Evolutionary conservation across 163 green algal species (phyloP), one percentile per base, ranked within the genome.

Genomic region (Chlamydomonas reinhardtii): DNA sequence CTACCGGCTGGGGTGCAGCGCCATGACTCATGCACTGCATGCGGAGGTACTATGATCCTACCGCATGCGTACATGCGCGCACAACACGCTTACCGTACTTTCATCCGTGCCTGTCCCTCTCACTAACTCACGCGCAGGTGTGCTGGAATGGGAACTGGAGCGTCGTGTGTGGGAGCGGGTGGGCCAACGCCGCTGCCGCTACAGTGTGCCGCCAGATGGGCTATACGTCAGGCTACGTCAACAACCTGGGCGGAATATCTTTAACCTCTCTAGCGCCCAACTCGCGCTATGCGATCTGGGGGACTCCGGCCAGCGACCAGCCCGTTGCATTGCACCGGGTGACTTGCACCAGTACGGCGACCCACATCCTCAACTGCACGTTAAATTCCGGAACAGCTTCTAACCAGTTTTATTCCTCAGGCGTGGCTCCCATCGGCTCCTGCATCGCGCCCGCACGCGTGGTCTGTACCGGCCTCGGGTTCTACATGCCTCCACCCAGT

Each of bases 121-220:
- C 37, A 52, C 14, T 27, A 9, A 52, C 15, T 29, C 54, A 15
- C 31, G 4, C 12, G 27, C 78, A 85, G 78, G 78, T 85, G 6
- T 85, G 78, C 43, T 8, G 37, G 31, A 77, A 85, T n/a, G 78
- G 78, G 8, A 52, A 77, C 6, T 85, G 78, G 78, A 48, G 66
- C 3, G 78, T 52, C 3, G 32, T 85, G 2, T 85, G 78, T 31
- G 68, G 20, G 0, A 54, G 48, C 24, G 32, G 32, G 8, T 72
- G 56, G 56, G 32, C 71, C 52, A 71, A n/a, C 48, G 70, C 4
- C 22, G 78, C 32, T 6, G 66, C 78, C 15, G 78, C 48, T 8
- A 39, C 78, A 5, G n/a, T 85, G 4, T 85, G 78, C 31, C 48
- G 52, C 4, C 43, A 48, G 37, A 31, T 85, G 31, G 78, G 78